Conservation (phyloP, 768 basidiomycete species). For the Tulasnella calospora region DNA sequence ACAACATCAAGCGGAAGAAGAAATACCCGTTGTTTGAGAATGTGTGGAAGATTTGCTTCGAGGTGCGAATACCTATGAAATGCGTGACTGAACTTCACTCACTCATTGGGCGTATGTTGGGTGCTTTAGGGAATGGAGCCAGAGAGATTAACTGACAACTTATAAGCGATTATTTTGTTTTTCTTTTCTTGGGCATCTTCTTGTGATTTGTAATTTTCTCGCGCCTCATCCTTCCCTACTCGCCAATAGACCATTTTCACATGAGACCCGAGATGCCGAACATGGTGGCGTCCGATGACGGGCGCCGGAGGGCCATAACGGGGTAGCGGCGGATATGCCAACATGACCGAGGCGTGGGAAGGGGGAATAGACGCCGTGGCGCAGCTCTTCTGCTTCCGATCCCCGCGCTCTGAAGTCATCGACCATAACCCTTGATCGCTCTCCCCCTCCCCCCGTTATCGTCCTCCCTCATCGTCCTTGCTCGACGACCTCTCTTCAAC, state of each 20-base stretch:
- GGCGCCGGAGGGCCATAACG: background rate
- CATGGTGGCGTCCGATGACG: background rate
- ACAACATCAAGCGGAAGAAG: slow-evolving; percentile 32
- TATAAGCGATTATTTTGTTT: background rate
- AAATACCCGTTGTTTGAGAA: slow-evolving; percentile 41
- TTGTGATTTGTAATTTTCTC: background rate
- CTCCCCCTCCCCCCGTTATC: background rate
- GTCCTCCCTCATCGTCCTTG: background rate
- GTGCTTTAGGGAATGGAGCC: slow-evolving; percentile 14
- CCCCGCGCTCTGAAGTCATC: background rate
- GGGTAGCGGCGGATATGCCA: background rate
- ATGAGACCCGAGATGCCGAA: background rate
- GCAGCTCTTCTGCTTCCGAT: background rate
- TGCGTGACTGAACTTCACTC: background rate
- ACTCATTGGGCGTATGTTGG: background rate
- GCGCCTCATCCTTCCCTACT: background rate
- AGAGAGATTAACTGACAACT: slow-evolving; percentile 11
- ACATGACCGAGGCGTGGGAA: background rate
- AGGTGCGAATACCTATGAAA: slow-evolving; percentile 6
- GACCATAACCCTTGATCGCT: background rate
- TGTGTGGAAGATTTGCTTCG: slow-evolving; percentile 31
- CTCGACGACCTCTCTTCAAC: background rate
- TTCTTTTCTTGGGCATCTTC: background rate
- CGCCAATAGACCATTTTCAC: background rate
- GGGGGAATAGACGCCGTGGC: background rate